phyloP scores from a whole-genome alignment of 169 alveolate genomes.

The Plasmodium sp. region DNA sequence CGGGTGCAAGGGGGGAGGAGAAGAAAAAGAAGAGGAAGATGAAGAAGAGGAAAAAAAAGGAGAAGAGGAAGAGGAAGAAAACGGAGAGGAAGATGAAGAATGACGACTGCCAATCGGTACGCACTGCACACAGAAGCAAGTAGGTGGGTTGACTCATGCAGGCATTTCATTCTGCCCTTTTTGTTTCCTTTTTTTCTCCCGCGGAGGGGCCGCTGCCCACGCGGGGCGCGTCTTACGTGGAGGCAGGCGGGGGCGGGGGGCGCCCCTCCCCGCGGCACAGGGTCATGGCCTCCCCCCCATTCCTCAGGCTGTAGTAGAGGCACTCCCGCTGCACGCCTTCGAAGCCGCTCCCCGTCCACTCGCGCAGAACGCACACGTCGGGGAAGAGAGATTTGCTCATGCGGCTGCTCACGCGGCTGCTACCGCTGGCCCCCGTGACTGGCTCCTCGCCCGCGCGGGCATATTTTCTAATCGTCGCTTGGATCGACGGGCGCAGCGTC shows the following conservation, averaged over 20 bases:
- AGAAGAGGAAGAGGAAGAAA: too few relatives aligned
- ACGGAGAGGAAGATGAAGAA: too few relatives aligned
- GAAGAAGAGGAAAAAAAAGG: too few relatives aligned
- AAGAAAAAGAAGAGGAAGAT: neutral
- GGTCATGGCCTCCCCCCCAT: neutral
- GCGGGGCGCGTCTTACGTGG: neutral
- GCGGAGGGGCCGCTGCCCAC: neutral
- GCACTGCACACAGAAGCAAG: neutral
- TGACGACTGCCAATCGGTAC: neutral
- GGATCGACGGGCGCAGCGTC: constrained; percentile 22
- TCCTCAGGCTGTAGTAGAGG: constrained; percentile 28
- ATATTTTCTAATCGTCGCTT: constrained; percentile 46
- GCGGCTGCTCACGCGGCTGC: neutral
- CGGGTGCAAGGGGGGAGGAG: neutral
- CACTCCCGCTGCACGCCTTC: neutral
- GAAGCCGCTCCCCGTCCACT: neutral
- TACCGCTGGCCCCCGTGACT: neutral
- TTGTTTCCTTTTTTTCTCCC: neutral
- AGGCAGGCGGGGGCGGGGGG: neutral
- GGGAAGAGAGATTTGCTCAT: constrained; percentile 11
- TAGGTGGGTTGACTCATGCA: neutral
- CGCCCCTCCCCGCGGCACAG: neutral
- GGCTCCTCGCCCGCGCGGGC: neutral
- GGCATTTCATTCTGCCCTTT: too few relatives aligned
- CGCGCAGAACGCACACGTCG: constrained; percentile 23